phyloP scores from a whole-genome alignment of 768 basidiomycete genomes.

The Agrocybe praecox region DNA sequence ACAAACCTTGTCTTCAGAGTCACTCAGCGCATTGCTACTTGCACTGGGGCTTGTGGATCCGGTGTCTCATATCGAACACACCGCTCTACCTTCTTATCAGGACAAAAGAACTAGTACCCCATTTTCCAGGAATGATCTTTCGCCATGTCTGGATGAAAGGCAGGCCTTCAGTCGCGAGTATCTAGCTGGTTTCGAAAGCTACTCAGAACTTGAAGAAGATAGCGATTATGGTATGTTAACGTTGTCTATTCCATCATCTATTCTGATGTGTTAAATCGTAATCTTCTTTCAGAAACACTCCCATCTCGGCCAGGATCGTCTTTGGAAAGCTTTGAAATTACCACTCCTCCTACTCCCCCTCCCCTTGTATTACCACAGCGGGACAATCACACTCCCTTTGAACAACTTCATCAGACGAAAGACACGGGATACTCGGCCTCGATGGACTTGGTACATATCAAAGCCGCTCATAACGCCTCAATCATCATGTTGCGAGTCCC shows the following conservation, averaged over 20 bases:
- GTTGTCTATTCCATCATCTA: background rate
- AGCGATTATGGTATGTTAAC: conserved; percentile 4
- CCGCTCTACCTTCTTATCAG: background rate
- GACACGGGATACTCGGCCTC: background rate
- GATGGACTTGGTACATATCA: conserved; percentile 50
- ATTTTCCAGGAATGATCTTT: background rate
- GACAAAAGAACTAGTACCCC: background rate
- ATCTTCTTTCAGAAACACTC: conserved; percentile 9
- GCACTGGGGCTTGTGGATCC: background rate
- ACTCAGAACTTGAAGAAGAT: conserved; percentile 22
- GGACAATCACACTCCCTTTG: background rate
- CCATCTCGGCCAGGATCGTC: conserved; percentile 19
- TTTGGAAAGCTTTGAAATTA: conserved; percentile 11
- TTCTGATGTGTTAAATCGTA: background rate
- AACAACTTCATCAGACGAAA: background rate
- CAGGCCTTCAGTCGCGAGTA: background rate
- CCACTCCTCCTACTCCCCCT: background rate
- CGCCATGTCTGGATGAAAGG: background rate
- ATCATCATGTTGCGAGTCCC: conserved; percentile 65
- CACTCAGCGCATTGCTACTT: background rate
- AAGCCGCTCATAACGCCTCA: conserved; percentile 61
- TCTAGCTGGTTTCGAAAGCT: conserved; percentile 42
- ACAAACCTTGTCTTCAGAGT: background rate
- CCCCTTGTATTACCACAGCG: background rate
- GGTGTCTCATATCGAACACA: background rate